These are phyloP conservation scores for Cryptococcus hybrid DNA, from an alignment of 1,284 basidiomycete species.

Conservation along the genomic window DNA sequence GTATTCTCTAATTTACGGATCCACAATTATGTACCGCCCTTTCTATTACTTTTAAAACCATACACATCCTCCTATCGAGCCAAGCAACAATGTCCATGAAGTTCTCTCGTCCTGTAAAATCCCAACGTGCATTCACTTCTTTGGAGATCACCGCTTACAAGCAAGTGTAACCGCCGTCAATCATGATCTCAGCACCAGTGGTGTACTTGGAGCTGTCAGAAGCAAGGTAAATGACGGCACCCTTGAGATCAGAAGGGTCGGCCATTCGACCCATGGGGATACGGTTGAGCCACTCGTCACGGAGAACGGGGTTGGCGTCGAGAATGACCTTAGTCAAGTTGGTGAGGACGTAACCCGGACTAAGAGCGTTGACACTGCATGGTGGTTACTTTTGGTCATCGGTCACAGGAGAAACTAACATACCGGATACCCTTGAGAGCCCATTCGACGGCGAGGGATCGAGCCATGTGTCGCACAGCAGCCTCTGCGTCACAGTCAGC, in stretches of 20 bases:
- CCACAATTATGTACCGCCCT: not conserved
- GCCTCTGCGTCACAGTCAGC: constrained; percentile 25
- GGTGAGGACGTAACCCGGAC: constrained; percentile 79
- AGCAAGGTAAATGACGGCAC: constrained; percentile 50
- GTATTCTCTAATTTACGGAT: too few relatives aligned
- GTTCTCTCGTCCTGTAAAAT: not conserved
- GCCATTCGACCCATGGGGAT: constrained; percentile 69
- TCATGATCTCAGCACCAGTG: constrained; percentile 39
- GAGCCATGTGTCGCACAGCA: constrained; percentile 54
- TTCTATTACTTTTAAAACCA: not conserved
- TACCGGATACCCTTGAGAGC: constrained; percentile 53
- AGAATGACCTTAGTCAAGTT: constrained; percentile 78
- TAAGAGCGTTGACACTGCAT: constrained; percentile 45
- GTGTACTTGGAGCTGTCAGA: constrained; percentile 46
- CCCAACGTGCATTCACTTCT: not conserved
- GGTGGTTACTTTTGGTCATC: not conserved
- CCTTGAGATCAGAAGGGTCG: constrained; percentile 37
- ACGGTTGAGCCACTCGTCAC: constrained; percentile 84
- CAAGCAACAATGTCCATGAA: not conserved
- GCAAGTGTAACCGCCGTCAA: constrained; percentile 31
- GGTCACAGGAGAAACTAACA: not conserved
- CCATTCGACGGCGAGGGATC: constrained; percentile 58
- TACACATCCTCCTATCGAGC: not conserved
- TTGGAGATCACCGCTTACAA: constrained; percentile 11
- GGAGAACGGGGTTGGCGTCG: constrained; percentile 62